phyloP scores from a whole-genome alignment of 345 rosid genomes.

The Erucastrum elatum region DNA sequence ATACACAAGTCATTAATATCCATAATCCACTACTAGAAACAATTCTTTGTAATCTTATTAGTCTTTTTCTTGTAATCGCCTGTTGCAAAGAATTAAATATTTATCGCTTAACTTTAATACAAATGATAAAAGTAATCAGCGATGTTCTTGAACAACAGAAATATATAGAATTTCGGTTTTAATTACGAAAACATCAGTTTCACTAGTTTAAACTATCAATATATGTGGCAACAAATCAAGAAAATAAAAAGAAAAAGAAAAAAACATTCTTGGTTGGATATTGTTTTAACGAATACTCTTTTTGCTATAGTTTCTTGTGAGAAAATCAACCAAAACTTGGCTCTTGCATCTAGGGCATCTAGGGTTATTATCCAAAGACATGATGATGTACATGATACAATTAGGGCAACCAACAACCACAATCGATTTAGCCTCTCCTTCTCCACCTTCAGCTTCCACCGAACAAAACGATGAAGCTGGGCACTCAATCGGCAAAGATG shows the following conservation, averaged over 20 bases:
- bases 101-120: neutral
- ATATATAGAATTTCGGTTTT: neutral
- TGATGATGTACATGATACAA: constrained; percentile 42
- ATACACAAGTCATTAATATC: constrained; percentile 14
- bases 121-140: neutral
- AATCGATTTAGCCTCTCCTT: constrained; percentile 37
- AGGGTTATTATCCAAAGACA: constrained; percentile 37
- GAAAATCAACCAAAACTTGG: constrained; percentile 40
- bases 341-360: constrained; percentile 43
- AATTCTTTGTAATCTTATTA: neutral
- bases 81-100: neutral
- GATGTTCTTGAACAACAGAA: neutral
- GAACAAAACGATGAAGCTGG: constrained; percentile 36
- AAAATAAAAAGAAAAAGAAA: neutral
- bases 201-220: constrained; percentile 8
- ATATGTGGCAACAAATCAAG: constrained; percentile 2
- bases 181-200: constrained; percentile 10
- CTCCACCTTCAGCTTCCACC: constrained; percentile 33
- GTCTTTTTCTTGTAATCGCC: too few species aligned
- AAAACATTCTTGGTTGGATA: neutral
- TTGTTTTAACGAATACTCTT: neutral
- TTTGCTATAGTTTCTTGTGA: constrained; percentile 21
- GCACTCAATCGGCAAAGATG: constrained; percentile 26
- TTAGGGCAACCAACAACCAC: constrained; percentile 42
- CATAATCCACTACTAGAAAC: neutral